Evolutionary conservation across 2,329 filamentous ascomycete species (phyloP), one percentile per base, ranked within the genome.

Genomic region (Scedosporium dehoogii): DNA sequence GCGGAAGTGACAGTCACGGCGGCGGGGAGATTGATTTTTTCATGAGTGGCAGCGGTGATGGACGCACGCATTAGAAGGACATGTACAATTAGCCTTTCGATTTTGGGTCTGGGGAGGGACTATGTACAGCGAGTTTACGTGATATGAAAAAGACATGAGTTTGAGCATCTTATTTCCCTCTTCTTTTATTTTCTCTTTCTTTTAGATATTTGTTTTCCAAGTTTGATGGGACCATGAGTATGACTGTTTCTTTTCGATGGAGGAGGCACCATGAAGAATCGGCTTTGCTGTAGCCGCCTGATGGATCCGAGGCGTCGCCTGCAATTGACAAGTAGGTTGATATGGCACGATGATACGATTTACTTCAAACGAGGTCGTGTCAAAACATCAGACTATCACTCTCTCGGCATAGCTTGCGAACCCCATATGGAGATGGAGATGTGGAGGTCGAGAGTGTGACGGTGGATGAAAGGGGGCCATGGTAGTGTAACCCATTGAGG

Each of bases 1-100:
- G 87, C 0, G 83, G 86, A 9, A 88, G 87, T 38, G 55, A 33
- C 12, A 38, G n/a, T 23, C 55, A 58, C 7, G n/a, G 23, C 6
- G 55, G 55, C 12, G 55, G 33, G 16, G 90, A 93, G 70, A 75
- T 94, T 68, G 90, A 93, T 71, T 92, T 91, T 74, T 92, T 92
- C 69, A 75, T 92, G 29, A 72, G 68, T 2, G 72, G 72, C 6
- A 41, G 48, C 42, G 44, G 44, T 5, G 25, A 60, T 21, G 44
- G 44, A 9, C 59, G 59, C 25, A 38, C 29, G 59, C 41, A 46
- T 44, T 46, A 58, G 56, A 29, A n/a, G 23, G 33, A 14, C 21
- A 38, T 38, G 33, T 48, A 48, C 14, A n/a, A 48, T 48, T 23
- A 48, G 6, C 44, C 18, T 48, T 7, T 23, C 21, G 16, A 5